Percentiles rank a stretch among this genome's conserved stretches.
Conservation (phyloP, 1,139 yeast species). For the Tardiomyces depauwii region DNA sequence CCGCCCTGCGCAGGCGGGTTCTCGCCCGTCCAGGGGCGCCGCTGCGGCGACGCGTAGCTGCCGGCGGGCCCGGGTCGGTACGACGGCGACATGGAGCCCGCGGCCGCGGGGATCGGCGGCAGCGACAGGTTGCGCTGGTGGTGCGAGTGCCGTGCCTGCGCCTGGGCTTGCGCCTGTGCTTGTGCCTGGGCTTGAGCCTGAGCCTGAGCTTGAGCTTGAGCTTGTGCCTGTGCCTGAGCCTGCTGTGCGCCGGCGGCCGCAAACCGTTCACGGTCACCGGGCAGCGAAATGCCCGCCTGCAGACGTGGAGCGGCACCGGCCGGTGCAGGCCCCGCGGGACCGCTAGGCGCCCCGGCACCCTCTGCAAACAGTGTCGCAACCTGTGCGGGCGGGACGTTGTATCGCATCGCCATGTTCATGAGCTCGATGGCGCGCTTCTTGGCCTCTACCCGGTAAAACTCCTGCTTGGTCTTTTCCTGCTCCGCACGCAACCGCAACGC, state of each 20-base stretch:
- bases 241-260: background rate
- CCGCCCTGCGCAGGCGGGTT: background rate
- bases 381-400: constrained; percentile 54
- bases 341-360: background rate
- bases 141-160: background rate
- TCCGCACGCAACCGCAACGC: constrained; percentile 57
- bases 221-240: background rate
- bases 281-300: background rate
- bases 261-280: background rate
- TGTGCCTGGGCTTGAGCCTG: background rate
- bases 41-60: background rate
- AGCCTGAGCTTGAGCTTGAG: background rate
- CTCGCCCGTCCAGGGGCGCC: background rate
- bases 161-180: background rate
- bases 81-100: background rate
- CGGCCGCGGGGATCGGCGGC: background rate
- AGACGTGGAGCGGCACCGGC: background rate
- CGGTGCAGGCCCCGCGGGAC: background rate
- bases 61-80: background rate
- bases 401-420: constrained; percentile 47
- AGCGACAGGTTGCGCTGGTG: background rate
- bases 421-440: constrained; percentile 51
- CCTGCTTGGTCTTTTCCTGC: constrained; percentile 80
- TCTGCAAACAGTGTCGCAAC: constrained; percentile 50
- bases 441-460: constrained; percentile 56